Evolutionary conservation across 2,329 filamentous ascomycete genomes (phyloP).

Genomic region (Aureobasidium namibiae): DNA sequence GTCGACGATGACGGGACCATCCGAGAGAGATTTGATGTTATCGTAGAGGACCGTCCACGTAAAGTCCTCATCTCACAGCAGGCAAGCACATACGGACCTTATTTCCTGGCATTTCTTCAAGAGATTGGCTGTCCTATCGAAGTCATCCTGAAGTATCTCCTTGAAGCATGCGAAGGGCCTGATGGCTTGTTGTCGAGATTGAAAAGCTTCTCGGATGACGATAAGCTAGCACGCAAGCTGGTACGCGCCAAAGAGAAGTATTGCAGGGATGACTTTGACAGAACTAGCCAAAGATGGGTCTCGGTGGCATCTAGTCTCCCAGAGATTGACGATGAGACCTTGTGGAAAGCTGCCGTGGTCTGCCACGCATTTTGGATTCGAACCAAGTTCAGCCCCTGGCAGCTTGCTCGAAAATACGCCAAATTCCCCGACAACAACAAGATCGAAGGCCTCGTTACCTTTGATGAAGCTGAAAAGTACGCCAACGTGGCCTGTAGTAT

Average conservation of each 20-base stretch:
- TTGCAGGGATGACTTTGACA: slow-evolving; percentile 27
- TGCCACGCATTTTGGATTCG: slow-evolving; percentile 30
- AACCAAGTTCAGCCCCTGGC: slow-evolving; percentile 27
- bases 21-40: slow-evolving; percentile 22
- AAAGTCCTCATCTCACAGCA: slow-evolving; percentile 29
- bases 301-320: slow-evolving; percentile 25
- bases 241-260: slow-evolving; percentile 18
- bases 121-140: slow-evolving; percentile 29
- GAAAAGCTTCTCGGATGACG: background rate
- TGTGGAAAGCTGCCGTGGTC: slow-evolving; percentile 28
- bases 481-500: slow-evolving; percentile 13
- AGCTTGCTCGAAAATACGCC: background rate
- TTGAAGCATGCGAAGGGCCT: slow-evolving; percentile 22
- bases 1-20: slow-evolving; percentile 23
- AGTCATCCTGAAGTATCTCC: slow-evolving; percentile 32
- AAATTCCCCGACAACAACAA: slow-evolving; percentile 15
- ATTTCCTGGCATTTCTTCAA: slow-evolving; percentile 27
- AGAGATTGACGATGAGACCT: slow-evolving; percentile 17
- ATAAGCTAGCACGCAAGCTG: background rate
- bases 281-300: slow-evolving; percentile 24
- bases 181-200: background rate
- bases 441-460: slow-evolving; percentile 11
- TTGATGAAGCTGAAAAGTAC: slow-evolving; percentile 12
- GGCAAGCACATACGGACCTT: slow-evolving; percentile 28
- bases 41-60: slow-evolving; percentile 21